Conservation (phyloP, 2,329 filamentous ascomycete species). For the Pyrenophora teres region DNA sequence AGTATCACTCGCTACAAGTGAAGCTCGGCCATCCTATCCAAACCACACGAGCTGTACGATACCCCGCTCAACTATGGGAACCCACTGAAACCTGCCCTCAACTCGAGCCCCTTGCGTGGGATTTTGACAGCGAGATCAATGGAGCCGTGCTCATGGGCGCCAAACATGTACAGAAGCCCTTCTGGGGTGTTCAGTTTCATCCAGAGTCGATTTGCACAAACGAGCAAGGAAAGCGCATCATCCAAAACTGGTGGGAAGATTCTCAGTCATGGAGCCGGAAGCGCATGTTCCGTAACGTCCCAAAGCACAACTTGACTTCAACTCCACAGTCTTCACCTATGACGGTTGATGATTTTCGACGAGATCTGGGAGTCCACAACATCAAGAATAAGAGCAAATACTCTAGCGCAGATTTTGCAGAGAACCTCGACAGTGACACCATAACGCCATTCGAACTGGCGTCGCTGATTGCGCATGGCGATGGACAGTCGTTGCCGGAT, state of each 20-base stretch:
- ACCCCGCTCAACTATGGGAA: constrained; percentile 49
- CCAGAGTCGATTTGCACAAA: constrained; percentile 88
- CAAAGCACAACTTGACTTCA: constrained; percentile 13
- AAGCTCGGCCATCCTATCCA: constrained; percentile 45
- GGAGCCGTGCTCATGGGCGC: constrained; percentile 76
- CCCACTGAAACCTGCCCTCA: constrained; percentile 43
- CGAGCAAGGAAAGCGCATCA: constrained; percentile 63
- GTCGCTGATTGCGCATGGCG: constrained; percentile 34
- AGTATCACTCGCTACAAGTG: constrained; percentile 71
- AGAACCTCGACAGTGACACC: constrained; percentile 17
- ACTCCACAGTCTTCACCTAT: constrained; percentile 20
- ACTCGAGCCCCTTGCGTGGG: constrained; percentile 56
- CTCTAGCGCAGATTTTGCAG: constrained; percentile 7
- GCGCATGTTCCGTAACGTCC: constrained; percentile 18
- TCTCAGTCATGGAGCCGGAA: constrained; percentile 60
- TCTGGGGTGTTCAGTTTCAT: constrained; percentile 90
- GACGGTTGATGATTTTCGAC: constrained; percentile 25
- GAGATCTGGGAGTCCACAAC: constrained; percentile 22
- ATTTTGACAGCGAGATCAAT: constrained; percentile 53
- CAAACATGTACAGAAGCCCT: constrained; percentile 69
- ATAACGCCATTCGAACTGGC: constrained; percentile 31
- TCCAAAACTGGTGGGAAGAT: constrained; percentile 76
- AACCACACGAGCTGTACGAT: constrained; percentile 35
- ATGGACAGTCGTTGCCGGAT: constrained; percentile 26
- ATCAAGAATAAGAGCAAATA: constrained; percentile 11